Evolutionary conservation across 2,329 filamentous ascomycete species (phyloP), one percentile per base, ranked within the genome.

Genomic region (Chrysoporthe puriensis): DNA sequence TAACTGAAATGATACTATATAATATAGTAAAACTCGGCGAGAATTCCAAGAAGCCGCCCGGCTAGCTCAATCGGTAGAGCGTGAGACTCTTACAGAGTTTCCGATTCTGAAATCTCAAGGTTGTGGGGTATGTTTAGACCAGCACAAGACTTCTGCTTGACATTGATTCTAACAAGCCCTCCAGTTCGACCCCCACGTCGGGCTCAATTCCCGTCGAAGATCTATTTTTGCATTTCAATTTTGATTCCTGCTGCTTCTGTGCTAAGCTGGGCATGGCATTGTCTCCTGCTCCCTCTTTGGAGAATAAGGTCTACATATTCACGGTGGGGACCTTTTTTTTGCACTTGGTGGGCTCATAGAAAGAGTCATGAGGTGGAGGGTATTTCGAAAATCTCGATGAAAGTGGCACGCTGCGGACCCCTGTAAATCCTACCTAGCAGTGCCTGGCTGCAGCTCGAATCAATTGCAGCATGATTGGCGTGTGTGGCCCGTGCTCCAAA

Each of bases 31-130:
- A 26, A 42, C 9, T 32, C 16, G 40, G 13, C 13, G 18, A 18
- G 21, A 21, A 14, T 26, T 14, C 26, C 36, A 44, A 60, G 36
- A 60, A 44, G 57, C 57, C 46, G 83, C 83, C 83, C 80, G 83
- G 84, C 82, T 88, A 88, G 85, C 86, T 88, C 86, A 88, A 88
- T 88, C 85, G 85, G 85, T 89, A 90, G 88, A 90, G 87, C 87
- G 87, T 89, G 84, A 88, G 87, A 89, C 88, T 90, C 88, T 86
- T 86, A 86, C 26, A 18, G 44, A 50, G 16, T 26, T 62, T 52
- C 44, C 18, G 46, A 36, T 62, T 50, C 46, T 34, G 46, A 54
- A 54, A 62, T 62, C 60, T 62, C 44, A 62, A 62, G 59, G 59
- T 46, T 61, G 59, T 61, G 59, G 59, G 40, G 57, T 60, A 60